Evolutionary conservation across 2,329 filamentous ascomycete species (phyloP).

Genomic region (Leptographium wingfieldii): DNA sequence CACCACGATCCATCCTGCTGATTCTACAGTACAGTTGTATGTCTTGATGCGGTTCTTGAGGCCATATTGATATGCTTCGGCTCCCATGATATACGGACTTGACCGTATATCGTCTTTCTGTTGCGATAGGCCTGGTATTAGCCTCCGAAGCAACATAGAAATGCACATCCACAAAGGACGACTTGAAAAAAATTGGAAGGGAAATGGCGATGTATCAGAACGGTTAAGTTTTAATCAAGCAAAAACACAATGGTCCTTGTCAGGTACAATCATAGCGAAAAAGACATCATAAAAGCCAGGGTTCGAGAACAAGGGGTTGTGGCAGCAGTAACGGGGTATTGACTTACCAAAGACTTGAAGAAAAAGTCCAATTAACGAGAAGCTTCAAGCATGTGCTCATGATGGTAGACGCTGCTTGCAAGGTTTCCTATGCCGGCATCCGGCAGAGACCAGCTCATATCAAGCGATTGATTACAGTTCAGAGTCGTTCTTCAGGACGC

Average conservation of each 20-base stretch:
- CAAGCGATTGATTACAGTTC: neutral
- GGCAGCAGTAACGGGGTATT: neutral
- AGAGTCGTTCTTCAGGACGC: constrained; percentile 24
- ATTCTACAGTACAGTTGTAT: neutral
- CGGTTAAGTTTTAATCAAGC: constrained; percentile 10
- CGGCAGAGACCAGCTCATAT: neutral
- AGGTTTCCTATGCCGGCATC: neutral
- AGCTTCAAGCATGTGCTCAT: neutral
- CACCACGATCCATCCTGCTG: neutral
- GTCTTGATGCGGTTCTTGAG: neutral
- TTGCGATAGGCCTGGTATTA: neutral
- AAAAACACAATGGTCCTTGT: constrained; percentile 8
- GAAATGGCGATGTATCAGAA: constrained; percentile 6
- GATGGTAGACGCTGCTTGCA: neutral
- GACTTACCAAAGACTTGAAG: neutral
- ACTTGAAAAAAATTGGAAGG: neutral
- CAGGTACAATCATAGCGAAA: constrained; percentile 15
- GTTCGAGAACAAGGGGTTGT: neutral
- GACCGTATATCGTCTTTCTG: neutral
- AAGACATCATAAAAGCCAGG: constrained; percentile 11
- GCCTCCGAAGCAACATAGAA: neutral
- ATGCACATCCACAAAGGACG: neutral
- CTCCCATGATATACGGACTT: neutral
- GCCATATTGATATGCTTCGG: neutral
- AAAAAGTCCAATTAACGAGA: neutral